These are phyloP conservation scores for Saksenaea vasiformis DNA, from an alignment of 371 early-diverging fungal species.

Conservation along the genomic window DNA sequence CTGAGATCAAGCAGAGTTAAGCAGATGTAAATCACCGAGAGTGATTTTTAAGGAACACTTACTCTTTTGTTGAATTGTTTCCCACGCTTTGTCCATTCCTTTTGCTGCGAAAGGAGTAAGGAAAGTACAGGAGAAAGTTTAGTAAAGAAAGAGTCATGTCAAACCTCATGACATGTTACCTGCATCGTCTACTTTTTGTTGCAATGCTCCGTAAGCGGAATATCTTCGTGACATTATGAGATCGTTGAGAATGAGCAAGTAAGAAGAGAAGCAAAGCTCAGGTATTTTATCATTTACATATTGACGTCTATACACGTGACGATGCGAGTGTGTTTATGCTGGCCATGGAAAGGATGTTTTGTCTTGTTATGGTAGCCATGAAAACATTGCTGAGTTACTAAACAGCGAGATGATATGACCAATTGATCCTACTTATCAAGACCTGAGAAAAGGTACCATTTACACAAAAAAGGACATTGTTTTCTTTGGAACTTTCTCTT, in stretches of 20 bases:
- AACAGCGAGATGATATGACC: not conserved
- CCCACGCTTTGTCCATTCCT: slow-evolving; percentile 81
- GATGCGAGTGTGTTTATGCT: not conserved
- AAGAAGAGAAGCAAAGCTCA: not conserved
- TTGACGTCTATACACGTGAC: slow-evolving; percentile 2
- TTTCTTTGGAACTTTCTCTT: not conserved
- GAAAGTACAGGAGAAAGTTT: not conserved
- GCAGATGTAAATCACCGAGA: not conserved
- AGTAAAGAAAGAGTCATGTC: not conserved
- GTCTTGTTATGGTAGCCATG: slow-evolving; percentile 1
- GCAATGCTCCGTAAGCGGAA: slow-evolving; percentile 29
- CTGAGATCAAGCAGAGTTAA: slow-evolving; percentile 28
- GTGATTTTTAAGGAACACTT: slow-evolving; percentile 24
- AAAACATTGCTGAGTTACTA: slow-evolving; percentile 3
- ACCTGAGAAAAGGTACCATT: not conserved
- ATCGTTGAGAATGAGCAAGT: not conserved
- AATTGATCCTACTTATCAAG: not conserved
- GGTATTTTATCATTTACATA: slow-evolving; percentile 1
- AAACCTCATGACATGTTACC: slow-evolving; percentile 19
- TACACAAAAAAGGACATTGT: not conserved
- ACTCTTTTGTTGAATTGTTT: slow-evolving; percentile 87
- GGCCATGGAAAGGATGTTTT: not conserved
- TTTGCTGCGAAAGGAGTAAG: slow-evolving; percentile 28
- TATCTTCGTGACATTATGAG: not conserved
- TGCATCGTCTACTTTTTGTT: slow-evolving; percentile 49